Conservation (phyloP, 495 filamentous ascomycete species). For the Aspergillus bridgeri region DNA sequence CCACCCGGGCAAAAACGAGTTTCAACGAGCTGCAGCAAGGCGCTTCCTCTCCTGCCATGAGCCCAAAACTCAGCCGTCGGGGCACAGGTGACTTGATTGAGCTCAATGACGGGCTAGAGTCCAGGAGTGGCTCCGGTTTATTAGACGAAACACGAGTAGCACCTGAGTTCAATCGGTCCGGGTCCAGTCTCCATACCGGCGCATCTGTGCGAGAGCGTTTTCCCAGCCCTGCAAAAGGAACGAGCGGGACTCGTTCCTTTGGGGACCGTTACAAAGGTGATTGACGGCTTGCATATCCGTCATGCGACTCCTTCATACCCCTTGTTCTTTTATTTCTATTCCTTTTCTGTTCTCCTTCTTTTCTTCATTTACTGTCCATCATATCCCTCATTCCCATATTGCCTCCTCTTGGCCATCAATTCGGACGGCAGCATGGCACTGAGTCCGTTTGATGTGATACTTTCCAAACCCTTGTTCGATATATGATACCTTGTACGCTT, state of each 20-base stretch:
- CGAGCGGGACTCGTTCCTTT: conserved; percentile 42
- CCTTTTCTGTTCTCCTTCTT: neutral
- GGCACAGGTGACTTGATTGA: conserved; percentile 78
- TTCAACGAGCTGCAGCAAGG: conserved; percentile 42
- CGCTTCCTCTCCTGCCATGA: conserved; percentile 29
- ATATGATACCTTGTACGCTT: conserved; percentile 18
- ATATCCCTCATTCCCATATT: neutral
- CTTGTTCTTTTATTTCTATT: conserved; percentile 1
- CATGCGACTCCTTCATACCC: neutral
- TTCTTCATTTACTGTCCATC: conserved; percentile 3
- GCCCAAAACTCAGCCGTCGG: conserved; percentile 33
- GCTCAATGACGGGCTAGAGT: conserved; percentile 59
- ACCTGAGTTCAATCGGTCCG: conserved; percentile 20
- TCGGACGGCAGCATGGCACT: conserved; percentile 1
- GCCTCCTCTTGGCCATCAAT: conserved; percentile 1
- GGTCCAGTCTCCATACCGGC: conserved; percentile 15
- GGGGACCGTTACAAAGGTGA: conserved; percentile 32
- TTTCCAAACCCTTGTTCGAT: neutral
- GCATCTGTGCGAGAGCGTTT: conserved; percentile 20
- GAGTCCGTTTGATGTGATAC: neutral
- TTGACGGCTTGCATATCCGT: conserved; percentile 12
- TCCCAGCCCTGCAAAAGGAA: conserved; percentile 30
- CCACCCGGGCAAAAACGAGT: conserved; percentile 45
- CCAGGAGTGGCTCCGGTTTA: conserved; percentile 22
- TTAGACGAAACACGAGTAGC: conserved; percentile 18